Base-by-base conservation (phyloP, 140 eudicot genomes). In the Ambrosia hybrid region DNA sequence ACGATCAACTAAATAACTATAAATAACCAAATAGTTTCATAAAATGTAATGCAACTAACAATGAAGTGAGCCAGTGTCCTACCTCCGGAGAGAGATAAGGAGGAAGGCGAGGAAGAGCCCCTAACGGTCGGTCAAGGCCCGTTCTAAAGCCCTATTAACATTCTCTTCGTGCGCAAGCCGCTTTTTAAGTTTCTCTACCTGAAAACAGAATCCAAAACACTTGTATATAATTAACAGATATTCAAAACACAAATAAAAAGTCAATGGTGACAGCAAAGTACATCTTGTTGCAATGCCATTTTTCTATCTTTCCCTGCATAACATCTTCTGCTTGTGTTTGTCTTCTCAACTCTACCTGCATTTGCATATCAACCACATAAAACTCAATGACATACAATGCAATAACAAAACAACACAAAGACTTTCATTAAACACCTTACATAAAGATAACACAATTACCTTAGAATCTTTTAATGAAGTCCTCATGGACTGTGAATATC, bases 151-250 rank as follows among this genome's bases (percentile, higher is more conserved):
- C 77, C 83, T 72, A 56, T 80, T 95, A 59, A 91, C 90, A 78
- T 87, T 86, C 72, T 89, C 95, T 80, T 89, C 97, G 4, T 85
- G 96, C 43, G 81, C 78, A 65, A 91, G 97, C 82, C 65, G 81
- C 77, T 83, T 79, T 85, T 76, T 85, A 43, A 91, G 85, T 83
- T 83, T 84, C 63, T 89, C 91, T 30, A 91, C 87, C 97, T 91
- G 75, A 16, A 78, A 63, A 45, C 11, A 74, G 3, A 21, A 34
- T 4, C 5, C 2, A 0, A 33, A n/a, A 4, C 10, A 3, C 2
- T 12, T 1, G 37, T 51, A 51, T 1, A 51, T 51, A 51, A 14
- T 3, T 7, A 21, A 46, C 7, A 7, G 3, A 46, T 46, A 46
- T 46, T 46, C 13, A 46, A 46, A 46, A 38, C 14, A 39, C 12